Conservation (phyloP, 768 basidiomycete genomes). For the Amanita exitialis region DNA sequence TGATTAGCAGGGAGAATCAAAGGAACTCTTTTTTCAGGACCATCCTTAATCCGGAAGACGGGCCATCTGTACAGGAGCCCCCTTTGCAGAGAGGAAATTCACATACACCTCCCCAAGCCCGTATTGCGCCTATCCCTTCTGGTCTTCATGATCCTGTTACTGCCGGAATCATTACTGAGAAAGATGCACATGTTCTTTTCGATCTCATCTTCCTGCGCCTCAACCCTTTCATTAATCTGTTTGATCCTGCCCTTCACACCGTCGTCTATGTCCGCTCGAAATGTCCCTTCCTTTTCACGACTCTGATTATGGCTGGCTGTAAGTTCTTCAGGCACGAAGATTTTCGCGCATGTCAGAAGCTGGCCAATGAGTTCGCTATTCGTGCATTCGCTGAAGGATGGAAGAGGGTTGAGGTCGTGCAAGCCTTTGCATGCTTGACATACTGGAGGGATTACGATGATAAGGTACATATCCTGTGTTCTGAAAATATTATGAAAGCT, state of each 20-base stretch:
- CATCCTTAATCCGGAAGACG: conserved; percentile 66
- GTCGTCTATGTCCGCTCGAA: conserved; percentile 68
- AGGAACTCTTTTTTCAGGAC: conserved; percentile 76
- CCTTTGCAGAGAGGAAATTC: conserved; percentile 25
- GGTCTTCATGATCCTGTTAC: conserved; percentile 59
- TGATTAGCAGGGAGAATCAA: conserved; percentile 63
- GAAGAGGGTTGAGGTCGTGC: conserved; percentile 80
- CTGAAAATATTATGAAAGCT: conserved; percentile 6
- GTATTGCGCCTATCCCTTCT: conserved; percentile 24
- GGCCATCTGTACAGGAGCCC: conserved; percentile 23
- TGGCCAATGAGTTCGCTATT: conserved; percentile 66
- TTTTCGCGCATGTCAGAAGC: conserved; percentile 58
- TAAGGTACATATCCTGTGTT: conserved; percentile 35
- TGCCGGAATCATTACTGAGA: conserved; percentile 59
- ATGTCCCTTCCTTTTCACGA: conserved; percentile 79
- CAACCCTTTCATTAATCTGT: conserved; percentile 84
- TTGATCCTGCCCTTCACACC: conserved; percentile 82
- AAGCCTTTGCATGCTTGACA: conserved; percentile 81
- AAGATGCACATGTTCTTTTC: conserved; percentile 62
- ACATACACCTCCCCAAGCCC: conserved; percentile 28
- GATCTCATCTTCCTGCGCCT: conserved; percentile 74
- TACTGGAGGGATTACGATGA: conserved; percentile 90
- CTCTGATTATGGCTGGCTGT: conserved; percentile 74
- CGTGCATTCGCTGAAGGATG: conserved; percentile 71
- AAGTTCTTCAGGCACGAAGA: conserved; percentile 71